These are phyloP conservation scores for Anaeramoeba flamelloides DNA, from an alignment of 78 protist genomes.

Conservation along the genomic window DNA sequence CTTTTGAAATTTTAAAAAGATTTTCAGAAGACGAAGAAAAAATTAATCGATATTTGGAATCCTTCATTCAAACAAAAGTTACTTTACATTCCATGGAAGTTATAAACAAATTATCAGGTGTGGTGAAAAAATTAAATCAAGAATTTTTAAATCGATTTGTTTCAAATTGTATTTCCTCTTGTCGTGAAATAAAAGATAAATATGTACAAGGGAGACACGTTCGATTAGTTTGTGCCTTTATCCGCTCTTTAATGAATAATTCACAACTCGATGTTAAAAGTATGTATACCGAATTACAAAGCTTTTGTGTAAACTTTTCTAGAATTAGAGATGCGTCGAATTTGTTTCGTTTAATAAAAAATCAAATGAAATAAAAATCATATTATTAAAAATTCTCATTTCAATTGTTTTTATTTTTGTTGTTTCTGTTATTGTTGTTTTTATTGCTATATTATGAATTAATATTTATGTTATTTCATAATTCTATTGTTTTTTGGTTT, in stretches of 20 bases:
- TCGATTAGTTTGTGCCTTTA: constrained; percentile 67
- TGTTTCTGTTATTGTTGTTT: no score
- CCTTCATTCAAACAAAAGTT: constrained; percentile 40
- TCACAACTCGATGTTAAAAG: constrained; percentile 48
- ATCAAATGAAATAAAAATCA: no score
- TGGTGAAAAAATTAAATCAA: constrained; percentile 53
- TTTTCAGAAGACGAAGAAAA: background rate
- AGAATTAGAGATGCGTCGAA: constrained; percentile 25
- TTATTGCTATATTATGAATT: no score
- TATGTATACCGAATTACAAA: constrained; percentile 34
- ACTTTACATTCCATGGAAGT: constrained; percentile 70
- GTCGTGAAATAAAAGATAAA: constrained; percentile 50
- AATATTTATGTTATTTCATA: no score
- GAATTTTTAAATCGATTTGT: constrained; percentile 67
- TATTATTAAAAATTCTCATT: no score
- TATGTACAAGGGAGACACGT: constrained; percentile 47
- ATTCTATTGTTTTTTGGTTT: no score
- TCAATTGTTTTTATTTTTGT: no score
- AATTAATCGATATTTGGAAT: constrained; percentile 25
- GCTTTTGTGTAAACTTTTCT: constrained; percentile 47
- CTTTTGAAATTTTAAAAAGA: constrained; percentile 34
- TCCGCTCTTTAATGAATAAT: constrained; percentile 64
- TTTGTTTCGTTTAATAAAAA: constrained; percentile 26
- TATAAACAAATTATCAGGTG: constrained; percentile 60
- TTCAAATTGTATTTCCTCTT: constrained; percentile 56